Base-by-base conservation (phyloP, 495 filamentous ascomycete genomes). In the Astrocystis sublimbata region DNA sequence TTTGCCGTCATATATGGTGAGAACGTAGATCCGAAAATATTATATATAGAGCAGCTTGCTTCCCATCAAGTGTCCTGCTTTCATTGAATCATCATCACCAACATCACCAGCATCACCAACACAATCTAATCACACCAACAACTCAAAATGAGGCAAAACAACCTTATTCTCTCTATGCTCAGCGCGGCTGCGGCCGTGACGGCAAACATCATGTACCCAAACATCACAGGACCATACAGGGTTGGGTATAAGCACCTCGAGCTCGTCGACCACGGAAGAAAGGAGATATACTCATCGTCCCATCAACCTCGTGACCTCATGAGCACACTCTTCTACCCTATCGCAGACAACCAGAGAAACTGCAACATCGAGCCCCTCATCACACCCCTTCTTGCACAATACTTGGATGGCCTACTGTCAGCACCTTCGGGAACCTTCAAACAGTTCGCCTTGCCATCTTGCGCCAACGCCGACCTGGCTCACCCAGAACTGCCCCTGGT, bases 241-340 rank as follows among this genome's bases (percentile, higher is more conserved):
- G 64, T 73, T n/a, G 58, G 51, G 21, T 54, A 65, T 45, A 71
- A 58, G 24, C 30, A 53, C 41, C 56, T 60, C 17, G 43, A 71
- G 58, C 50, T 77, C 26, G 45, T 71, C 43, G 75, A 76, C 43
- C 45, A 56, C 10, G 53, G 65, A 24, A 61, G 75, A 42, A 12
- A 58, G 43, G 71, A 76, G 35, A 69, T 68, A 10, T 72, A 62
- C 57, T 63, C 68, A 28, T 64, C 67, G 21, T 64, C 58, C 15
- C 56, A 58, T 10, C 36, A 36, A 23, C 64, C 61, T 24, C 72
- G 75, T 13, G 43, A 57, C 38, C 53, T 77, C 21, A 72, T 77
- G 75, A 42, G 66, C 21, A 71, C 75, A 2, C 47, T 69, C n/a
- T 77, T 70, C 38, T 68, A 71, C 42, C 75, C 75, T 0, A 58